Evolutionary conservation across 495 filamentous ascomycete species (phyloP).

Genomic region (Chlorociboria aeruginascens): DNA sequence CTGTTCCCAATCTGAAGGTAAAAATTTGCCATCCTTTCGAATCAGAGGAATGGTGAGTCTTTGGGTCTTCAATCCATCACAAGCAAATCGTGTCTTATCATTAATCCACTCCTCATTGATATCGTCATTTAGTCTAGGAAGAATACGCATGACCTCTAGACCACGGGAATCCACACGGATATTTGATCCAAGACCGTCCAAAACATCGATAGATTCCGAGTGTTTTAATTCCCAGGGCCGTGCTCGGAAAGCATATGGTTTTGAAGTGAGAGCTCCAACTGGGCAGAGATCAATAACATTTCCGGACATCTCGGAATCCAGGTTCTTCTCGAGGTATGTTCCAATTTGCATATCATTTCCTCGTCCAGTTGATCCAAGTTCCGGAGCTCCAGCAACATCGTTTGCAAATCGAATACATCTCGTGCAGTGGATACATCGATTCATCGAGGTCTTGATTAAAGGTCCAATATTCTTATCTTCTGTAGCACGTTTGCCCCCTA

Average conservation of each 20-base stretch:
- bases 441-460: conserved; percentile 99
- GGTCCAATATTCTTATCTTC: conserved; percentile 99
- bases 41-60: conserved; percentile 85
- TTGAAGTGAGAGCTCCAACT: conserved; percentile 89
- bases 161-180: conserved; percentile 87
- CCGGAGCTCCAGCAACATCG: conserved; percentile 89
- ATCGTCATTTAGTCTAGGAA: conserved; percentile 90
- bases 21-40: conserved; percentile 75
- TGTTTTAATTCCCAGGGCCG: conserved; percentile 93
- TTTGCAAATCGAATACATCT: conserved; percentile 96
- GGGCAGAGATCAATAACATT: conserved; percentile 98
- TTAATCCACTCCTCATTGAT: conserved; percentile 99
- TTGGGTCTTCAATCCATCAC: conserved; percentile 94
- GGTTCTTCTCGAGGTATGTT: conserved; percentile 84
- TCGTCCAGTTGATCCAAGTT: conserved; percentile 85
- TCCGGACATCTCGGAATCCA: conserved; percentile 87
- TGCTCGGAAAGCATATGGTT: conserved; percentile 95
- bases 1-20: conserved; percentile 88
- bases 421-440: conserved; percentile 97
- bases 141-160: conserved; percentile 89
- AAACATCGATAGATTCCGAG: conserved; percentile 86
- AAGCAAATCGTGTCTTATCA: conserved; percentile 94
- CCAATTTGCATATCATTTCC: conserved; percentile 97
- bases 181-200: conserved; percentile 86
- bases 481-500: conserved; percentile 86